These are phyloP conservation scores for Cotoneaster glaucophyllus DNA, from an alignment of 306 rosid species.

Conservation along the genomic window DNA sequence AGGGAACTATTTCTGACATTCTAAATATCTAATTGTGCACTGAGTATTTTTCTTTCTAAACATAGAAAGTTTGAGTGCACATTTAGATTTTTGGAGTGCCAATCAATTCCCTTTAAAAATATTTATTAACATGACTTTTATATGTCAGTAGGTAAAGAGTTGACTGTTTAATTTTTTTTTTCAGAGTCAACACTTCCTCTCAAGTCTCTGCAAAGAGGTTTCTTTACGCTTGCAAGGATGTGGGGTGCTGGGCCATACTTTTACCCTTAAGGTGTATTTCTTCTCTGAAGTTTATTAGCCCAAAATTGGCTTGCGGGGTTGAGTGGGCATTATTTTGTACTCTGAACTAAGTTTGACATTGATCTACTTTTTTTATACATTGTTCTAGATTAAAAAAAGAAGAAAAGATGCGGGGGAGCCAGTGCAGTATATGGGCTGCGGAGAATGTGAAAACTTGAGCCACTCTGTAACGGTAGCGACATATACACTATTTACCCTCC, in stretches of 20 bases:
- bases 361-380: slow-evolving; percentile 8
- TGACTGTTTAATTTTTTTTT: slow-evolving; percentile 32
- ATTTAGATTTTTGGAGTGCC: no score
- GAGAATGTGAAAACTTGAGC: slow-evolving; percentile 94
- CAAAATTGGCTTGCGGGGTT: background rate
- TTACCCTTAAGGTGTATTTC: slow-evolving; percentile 67
- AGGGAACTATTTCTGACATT: no score
- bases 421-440: slow-evolving; percentile 82
- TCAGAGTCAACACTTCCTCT: slow-evolving; percentile 68
- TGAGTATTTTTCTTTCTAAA: no score
- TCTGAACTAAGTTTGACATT: slow-evolving; percentile 8
- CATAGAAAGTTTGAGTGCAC: no score
- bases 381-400: slow-evolving; percentile 67
- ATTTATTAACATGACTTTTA: slow-evolving; percentile 7
- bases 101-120: background rate
- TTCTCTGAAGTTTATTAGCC: slow-evolving; percentile 11
- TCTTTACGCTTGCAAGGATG: slow-evolving; percentile 69
- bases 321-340: background rate
- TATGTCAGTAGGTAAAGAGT: slow-evolving; percentile 11
- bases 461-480: slow-evolving; percentile 67
- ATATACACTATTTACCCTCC: slow-evolving; percentile 9
- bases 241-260: slow-evolving; percentile 72
- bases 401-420: slow-evolving; percentile 82
- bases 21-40: no score
- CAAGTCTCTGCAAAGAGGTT: slow-evolving; percentile 84